These are phyloP conservation scores for Globisporangium nodosum DNA, from an alignment of 352 stramenopile genomes.

Conservation along the genomic window DNA sequence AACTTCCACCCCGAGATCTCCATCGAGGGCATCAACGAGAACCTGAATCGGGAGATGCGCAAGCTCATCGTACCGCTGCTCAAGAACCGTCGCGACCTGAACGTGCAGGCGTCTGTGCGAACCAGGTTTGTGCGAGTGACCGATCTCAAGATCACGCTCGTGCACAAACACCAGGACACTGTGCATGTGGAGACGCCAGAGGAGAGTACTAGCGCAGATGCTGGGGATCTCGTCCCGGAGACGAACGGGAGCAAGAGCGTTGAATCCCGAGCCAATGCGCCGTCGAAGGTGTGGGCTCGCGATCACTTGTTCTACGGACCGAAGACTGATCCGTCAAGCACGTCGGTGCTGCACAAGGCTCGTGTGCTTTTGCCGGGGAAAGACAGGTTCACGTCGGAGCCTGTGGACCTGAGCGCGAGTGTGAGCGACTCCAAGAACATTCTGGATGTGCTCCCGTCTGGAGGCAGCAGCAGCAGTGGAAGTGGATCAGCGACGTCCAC, in stretches of 20 bases:
- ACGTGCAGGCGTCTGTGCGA: conserved; percentile 57
- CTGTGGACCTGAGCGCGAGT: conserved; percentile 52
- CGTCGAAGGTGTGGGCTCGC: conserved; percentile 30
- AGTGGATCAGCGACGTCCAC: neutral
- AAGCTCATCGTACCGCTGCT: conserved; percentile 66
- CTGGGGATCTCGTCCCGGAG: neutral
- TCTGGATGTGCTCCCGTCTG: conserved; percentile 18
- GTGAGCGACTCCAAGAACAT: conserved; percentile 58
- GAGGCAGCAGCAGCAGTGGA: neutral
- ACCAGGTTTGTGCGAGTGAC: conserved; percentile 58
- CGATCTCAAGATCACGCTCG: conserved; percentile 62
- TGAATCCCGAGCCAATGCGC: neutral
- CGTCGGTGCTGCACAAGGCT: conserved; percentile 49
- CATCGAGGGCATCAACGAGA: conserved; percentile 61
- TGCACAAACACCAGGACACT: conserved; percentile 54
- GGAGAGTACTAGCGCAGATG: conserved; percentile 1
- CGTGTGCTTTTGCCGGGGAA: conserved; percentile 28
- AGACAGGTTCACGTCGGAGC: conserved; percentile 51
- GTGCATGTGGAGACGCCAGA: conserved; percentile 36
- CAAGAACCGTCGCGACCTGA: conserved; percentile 62
- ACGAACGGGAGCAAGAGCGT: neutral
- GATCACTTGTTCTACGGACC: conserved; percentile 66
- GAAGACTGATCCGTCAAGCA: conserved; percentile 50
- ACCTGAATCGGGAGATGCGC: conserved; percentile 55
- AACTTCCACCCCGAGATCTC: conserved; percentile 71